Base-by-base conservation (phyloP, 306 rosid species). In the Sicyos edulis region DNA sequence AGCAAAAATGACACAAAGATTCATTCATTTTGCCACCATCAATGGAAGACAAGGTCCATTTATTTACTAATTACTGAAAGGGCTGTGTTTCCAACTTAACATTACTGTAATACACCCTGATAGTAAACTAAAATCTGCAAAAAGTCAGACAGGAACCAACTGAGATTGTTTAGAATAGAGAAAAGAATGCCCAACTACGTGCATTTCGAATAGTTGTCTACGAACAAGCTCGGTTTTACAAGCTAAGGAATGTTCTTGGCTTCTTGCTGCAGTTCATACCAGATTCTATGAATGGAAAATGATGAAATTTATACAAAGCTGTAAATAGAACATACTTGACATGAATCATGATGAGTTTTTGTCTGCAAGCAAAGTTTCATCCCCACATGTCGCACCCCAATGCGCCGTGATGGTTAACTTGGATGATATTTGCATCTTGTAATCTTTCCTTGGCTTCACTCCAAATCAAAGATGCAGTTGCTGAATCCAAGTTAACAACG, bases 391-490 rank as follows among this genome's bases (percentile, higher is more conserved):
- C 88, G 77, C 86, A 90, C 79, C 88, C 83, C 26, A 87, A 74
- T 56, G 87, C 81, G 68, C 84, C 81, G 45, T 77, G 96, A 66
- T 82, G 87, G 50, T 82, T 88, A 45, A 83, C 85, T 76, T 81
- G 91, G 16, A 84, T 79, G 66, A 85, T 77, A 81, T 83, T 90
- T 74, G 86, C 83, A 74, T 85, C 96, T 75, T 81, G 88, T 78
- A 80, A 80, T 84, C 87, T 84, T 86, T 82, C 84, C 82, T 86
- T 85, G 72, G 93, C 92, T 77, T 86, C 91, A 53, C 80, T 80
- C 97, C 96, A 91, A 58, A 89, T 80, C 82, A 89, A 80, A 37
- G 96, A 86, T 26, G 87, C 83, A 63, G 85, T 81, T 73, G 79
- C 70, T 8, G 91, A 80, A 19, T 85, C 96, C 83, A 87, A 74